Percentiles rank a stretch among this genome's conserved stretches.
These are phyloP conservation scores for Lentinula sp. DNA, from an alignment of 768 basidiomycete species.

Conservation along the genomic window DNA sequence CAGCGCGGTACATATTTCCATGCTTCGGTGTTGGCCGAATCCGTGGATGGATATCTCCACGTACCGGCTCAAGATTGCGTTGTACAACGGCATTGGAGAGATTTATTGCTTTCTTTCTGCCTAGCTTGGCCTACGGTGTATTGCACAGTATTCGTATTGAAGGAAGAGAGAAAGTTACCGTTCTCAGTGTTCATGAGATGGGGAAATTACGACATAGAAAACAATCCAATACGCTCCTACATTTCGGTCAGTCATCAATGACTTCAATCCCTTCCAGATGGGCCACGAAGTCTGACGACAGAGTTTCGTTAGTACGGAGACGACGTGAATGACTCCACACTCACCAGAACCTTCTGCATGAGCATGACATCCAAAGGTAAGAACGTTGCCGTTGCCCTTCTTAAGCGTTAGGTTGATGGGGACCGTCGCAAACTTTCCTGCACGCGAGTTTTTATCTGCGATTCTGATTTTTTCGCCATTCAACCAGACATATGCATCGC, in stretches of 20 bases:
- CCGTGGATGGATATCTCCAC: too few species aligned
- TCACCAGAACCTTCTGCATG: background rate
- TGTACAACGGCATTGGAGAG: too few species aligned
- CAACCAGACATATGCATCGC: conserved; percentile 13
- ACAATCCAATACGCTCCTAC: background rate
- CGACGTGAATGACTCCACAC: background rate
- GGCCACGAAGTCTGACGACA: background rate
- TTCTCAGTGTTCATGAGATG: background rate
- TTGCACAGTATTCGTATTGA: too few species aligned
- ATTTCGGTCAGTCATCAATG: background rate
- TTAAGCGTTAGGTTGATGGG: conserved; percentile 10
- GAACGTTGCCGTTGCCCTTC: conserved; percentile 6
- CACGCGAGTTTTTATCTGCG: conserved; percentile 12
- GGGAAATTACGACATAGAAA: background rate
- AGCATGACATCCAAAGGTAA: conserved; percentile 10
- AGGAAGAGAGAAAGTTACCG: too few species aligned
- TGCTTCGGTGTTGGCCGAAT: too few species aligned
- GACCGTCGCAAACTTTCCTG: conserved; percentile 8
- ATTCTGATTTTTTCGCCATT: conserved; percentile 11
- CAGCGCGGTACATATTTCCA: too few species aligned
- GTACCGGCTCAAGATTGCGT: too few species aligned
- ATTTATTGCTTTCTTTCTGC: too few species aligned
- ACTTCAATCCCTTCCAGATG: conserved; percentile 2
- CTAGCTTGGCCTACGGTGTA: too few species aligned
- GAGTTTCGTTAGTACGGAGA: background rate